These are phyloP conservation scores for Oenanthe sinensis DNA, from an alignment of 129 eudicot species.

Conservation along the genomic window DNA sequence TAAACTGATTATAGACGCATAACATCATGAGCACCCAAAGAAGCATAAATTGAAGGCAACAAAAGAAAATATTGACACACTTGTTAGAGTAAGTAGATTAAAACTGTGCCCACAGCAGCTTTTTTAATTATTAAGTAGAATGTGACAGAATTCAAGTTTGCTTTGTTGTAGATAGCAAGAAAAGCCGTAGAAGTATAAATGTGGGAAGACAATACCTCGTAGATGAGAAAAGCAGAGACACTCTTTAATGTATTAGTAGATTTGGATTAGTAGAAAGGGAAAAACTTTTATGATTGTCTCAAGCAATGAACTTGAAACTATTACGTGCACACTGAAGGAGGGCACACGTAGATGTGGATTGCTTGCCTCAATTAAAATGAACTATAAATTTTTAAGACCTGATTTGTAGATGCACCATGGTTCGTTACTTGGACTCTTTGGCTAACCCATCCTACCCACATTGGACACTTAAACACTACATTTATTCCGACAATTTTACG, in stretches of 20 bases:
- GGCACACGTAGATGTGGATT: not conserved
- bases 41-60: not conserved
- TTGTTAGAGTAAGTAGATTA: not conserved
- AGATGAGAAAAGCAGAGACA: not conserved
- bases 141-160: too few relatives aligned
- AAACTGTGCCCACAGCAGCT: too few relatives aligned
- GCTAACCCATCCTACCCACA: not conserved
- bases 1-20: not conserved
- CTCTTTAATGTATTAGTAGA: not conserved
- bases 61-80: not conserved
- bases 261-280: not conserved
- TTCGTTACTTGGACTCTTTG: not conserved
- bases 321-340: not conserved
- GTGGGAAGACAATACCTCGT: not conserved
- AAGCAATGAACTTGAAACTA: not conserved
- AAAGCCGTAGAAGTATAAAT: not conserved
- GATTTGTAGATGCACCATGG: not conserved
- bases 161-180: not conserved
- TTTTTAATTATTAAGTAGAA: not conserved
- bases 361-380: not conserved
- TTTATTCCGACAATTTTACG: not conserved
- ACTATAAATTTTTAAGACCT: not conserved
- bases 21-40: not conserved
- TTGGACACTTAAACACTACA: not conserved
- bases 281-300: not conserved